Conservation (phyloP, 148 eudicot genomes). For the Fagopyrum tataricum region DNA sequence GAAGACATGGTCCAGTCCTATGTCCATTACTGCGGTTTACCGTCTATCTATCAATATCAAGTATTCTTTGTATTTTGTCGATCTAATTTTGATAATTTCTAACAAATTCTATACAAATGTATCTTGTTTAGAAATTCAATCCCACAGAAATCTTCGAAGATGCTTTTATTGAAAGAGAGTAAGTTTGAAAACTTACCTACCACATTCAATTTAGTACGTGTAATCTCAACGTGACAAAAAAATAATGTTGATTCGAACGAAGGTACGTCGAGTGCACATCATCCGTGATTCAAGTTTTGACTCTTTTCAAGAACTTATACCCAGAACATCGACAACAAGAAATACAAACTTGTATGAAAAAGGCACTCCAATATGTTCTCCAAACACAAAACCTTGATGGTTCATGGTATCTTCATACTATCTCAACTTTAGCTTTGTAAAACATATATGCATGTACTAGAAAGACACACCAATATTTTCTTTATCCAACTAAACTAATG, state of each 20-base stretch:
- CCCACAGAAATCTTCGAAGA: slow-evolving; percentile 47
- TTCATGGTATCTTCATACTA: slow-evolving; percentile 32
- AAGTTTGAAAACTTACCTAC: neutral
- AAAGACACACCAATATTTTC: too few species aligned
- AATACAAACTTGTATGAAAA: slow-evolving; percentile 15
- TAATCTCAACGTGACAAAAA: neutral
- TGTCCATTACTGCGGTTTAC: too few species aligned
- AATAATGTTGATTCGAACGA: neutral
- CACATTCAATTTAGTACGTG: neutral
- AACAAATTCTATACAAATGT: neutral
- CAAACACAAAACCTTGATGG: slow-evolving; percentile 42
- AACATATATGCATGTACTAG: too few species aligned
- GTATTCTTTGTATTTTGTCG: neutral
- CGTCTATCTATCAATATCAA: too few species aligned
- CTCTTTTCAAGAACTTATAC: slow-evolving; percentile 15
- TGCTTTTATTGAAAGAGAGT: slow-evolving; percentile 40
- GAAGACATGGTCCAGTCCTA: too few species aligned
- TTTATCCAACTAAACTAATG: too few species aligned
- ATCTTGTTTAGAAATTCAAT: slow-evolving; percentile 33
- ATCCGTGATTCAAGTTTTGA: slow-evolving; percentile 22
- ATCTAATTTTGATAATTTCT: neutral
- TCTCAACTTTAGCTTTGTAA: too few species aligned
- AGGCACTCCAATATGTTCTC: slow-evolving; percentile 27
- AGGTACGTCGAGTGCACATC: slow-evolving; percentile 49
- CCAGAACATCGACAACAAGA: slow-evolving; percentile 19